These are phyloP conservation scores for Dioscorea dumetorum DNA, from an alignment of 106 monocot genomes.

Conservation along the genomic window DNA sequence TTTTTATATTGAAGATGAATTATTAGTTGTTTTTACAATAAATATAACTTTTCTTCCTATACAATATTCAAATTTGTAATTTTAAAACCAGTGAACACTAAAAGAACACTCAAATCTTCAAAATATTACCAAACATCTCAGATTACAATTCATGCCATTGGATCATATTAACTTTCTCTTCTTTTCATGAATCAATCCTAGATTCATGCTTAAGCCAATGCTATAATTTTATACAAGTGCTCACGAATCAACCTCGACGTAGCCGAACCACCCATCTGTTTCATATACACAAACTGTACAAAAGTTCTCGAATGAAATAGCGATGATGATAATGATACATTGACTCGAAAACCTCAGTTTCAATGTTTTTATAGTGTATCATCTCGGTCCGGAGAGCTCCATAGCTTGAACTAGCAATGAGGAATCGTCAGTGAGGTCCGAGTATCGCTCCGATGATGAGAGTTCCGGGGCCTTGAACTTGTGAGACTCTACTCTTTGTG, in stretches of 20 bases:
- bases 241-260: neutral
- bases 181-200: neutral
- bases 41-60: no score
- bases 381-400: conserved; percentile 94
- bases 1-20: no score
- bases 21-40: no score
- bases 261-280: no score
- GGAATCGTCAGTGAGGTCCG: conserved; percentile 76
- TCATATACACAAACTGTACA: no score
- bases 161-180: neutral
- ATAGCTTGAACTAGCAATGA: conserved; percentile 66
- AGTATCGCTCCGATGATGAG: conserved; percentile 42
- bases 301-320: no score
- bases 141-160: neutral
- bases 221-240: no score
- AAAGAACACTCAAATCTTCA: no score
- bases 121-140: neutral
- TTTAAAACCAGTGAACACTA: no score
- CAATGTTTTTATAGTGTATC: neutral
- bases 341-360: no score
- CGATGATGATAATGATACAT: no score
- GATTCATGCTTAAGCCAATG: neutral
- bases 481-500: conserved; percentile 27
- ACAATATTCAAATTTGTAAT: no score
- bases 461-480: conserved; percentile 32